Base-by-base conservation (phyloP, 1,139 yeast genomes). In the Zygosaccharomyces pseudobailii region DNA sequence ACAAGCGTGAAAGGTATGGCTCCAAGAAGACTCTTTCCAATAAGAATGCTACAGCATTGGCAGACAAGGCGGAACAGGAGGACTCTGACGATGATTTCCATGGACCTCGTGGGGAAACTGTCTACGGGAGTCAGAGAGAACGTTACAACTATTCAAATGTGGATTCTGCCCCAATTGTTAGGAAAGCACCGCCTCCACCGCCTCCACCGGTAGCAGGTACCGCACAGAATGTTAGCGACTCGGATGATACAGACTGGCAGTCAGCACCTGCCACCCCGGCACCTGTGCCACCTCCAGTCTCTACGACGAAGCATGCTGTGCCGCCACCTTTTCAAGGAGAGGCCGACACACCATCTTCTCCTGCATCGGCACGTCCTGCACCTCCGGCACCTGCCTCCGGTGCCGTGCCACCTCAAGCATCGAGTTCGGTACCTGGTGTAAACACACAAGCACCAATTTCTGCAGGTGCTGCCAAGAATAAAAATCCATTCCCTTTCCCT, bases 11-110 rank as follows among this genome's bases (percentile, higher is more conserved):
- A 48, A 90, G 88, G 66, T 81, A 88, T 65, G 97, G 86, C 0
- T 84, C 95, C 23, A 88, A 85, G 67, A 87, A 84, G 50, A 92
- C 98, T 0, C 74, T 82, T 21, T 81, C 81, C 60, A 92, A 90
- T 67, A 88, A 86, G 61, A 87, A 86, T 59, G 96, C 97, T 3
- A 79, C 90, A 55, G 94, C 92, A 2, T 70, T 87, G 63, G 80
- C 84, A 62, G 76, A 76, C 57, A 71, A 75, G 51, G 67, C 74
- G 47, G 46, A 58, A 40, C 35, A 62, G 62, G 74, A 55, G 50
- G 68, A 62, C 55, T 59, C 56, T 60, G 57, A 55, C 46, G 63
- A 52, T 57, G 64, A 66, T 22, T 65, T 70, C 4, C 79, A 79
- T 17, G 96, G 96, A 0, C 92, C 94, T 31, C 70, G 96, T 54